These are phyloP conservation scores for Fusarium nematophilum DNA, from an alignment of 2,329 filamentous ascomycete species.

Conservation along the genomic window DNA sequence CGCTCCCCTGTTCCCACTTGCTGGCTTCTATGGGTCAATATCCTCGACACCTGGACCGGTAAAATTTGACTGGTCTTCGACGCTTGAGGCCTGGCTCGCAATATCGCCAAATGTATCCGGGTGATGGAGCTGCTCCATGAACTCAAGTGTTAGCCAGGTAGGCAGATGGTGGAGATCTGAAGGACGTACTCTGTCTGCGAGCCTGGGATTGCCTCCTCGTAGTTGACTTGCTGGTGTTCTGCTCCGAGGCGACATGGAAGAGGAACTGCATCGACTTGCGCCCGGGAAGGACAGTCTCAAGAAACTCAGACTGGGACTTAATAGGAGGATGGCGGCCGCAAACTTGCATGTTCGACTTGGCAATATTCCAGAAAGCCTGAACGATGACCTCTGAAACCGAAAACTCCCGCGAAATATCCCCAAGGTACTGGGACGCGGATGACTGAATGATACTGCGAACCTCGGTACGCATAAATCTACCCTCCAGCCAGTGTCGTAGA, in stretches of 20 bases:
- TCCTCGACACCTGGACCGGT: neutral
- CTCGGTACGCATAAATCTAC: neutral
- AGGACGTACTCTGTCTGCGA: neutral
- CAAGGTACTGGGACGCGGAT: neutral
- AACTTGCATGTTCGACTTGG: neutral
- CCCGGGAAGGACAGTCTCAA: conserved; percentile 11
- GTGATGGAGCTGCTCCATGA: neutral
- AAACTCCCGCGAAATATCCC: neutral
- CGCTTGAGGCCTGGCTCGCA: neutral
- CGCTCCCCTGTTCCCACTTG: neutral
- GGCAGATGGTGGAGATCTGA: neutral
- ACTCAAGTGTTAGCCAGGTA: neutral
- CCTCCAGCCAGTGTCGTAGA: neutral
- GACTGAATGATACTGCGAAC: neutral
- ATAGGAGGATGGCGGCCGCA: conserved; percentile 2
- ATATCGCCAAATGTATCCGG: neutral
- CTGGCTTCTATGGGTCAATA: neutral
- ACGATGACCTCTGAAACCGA: neutral
- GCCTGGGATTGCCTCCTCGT: neutral
- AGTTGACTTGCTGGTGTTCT: neutral
- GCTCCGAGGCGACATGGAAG: neutral
- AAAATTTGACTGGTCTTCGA: neutral
- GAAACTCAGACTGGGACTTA: conserved; percentile 31
- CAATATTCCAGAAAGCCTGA: neutral
- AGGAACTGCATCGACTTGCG: neutral